phyloP scores from a whole-genome alignment of 2,329 filamentous ascomycete genomes.

The Penicillium sp. region DNA sequence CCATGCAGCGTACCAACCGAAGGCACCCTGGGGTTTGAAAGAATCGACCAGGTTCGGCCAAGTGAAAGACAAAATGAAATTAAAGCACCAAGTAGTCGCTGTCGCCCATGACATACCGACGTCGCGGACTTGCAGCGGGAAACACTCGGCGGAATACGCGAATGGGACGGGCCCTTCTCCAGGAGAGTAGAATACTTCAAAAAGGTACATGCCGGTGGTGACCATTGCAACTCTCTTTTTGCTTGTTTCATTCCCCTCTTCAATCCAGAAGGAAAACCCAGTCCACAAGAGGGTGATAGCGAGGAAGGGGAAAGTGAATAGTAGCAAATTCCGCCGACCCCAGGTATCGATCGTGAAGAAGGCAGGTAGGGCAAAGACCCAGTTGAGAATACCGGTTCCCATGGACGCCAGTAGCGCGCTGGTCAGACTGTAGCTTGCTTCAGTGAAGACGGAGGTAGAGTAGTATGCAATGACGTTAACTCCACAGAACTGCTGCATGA shows the following conservation, averaged over 20 bases:
- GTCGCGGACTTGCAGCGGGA: constrained; percentile 60
- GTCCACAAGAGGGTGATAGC: constrained; percentile 48
- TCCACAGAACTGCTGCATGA: constrained; percentile 59
- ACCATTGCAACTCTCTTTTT: constrained; percentile 42
- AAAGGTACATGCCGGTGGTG: constrained; percentile 46
- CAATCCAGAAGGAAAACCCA: constrained; percentile 53
- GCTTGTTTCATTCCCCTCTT: constrained; percentile 26
- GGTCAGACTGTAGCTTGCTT: constrained; percentile 53
- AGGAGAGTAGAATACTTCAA: constrained; percentile 53
- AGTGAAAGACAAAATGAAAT: constrained; percentile 53
- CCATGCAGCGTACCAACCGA: constrained; percentile 57
- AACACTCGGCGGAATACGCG: constrained; percentile 64
- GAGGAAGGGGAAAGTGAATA: constrained; percentile 64
- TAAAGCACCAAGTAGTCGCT: constrained; percentile 57
- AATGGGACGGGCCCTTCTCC: constrained; percentile 64
- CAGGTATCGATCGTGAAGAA: constrained; percentile 66
- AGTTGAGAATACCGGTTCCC: constrained; percentile 65
- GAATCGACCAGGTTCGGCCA: constrained; percentile 51
- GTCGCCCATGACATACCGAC: constrained; percentile 61
- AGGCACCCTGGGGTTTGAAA: constrained; percentile 54
- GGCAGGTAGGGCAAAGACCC: constrained; percentile 62
- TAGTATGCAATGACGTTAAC: constrained; percentile 62
- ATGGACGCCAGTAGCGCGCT: constrained; percentile 59
- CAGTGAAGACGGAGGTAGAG: constrained; percentile 59
- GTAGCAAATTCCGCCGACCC: constrained; percentile 60